phyloP scores from a whole-genome alignment of 1,284 basidiomycete genomes.

The Cutaneotrichosporon sp. region DNA sequence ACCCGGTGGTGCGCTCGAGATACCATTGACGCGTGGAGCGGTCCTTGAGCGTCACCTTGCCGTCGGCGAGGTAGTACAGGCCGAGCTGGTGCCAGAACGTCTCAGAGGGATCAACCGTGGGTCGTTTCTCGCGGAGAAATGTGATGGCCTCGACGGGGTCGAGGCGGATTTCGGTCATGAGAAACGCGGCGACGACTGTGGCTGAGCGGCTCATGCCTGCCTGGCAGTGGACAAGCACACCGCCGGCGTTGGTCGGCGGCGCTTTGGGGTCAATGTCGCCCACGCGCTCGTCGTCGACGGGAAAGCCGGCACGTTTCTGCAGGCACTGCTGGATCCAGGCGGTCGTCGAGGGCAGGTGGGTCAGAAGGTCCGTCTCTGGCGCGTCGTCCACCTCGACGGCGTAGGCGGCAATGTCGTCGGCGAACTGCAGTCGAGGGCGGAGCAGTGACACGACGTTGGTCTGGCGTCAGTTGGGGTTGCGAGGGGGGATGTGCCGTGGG shows the following conservation, averaged over 20 bases:
- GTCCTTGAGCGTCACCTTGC: conserved; percentile 62
- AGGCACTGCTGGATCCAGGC: conserved; percentile 73
- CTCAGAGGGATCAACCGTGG: conserved; percentile 66
- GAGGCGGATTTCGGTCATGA: conserved; percentile 69
- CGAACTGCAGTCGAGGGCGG: conserved; percentile 33
- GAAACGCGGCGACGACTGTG: conserved; percentile 73
- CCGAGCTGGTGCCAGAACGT: conserved; percentile 72
- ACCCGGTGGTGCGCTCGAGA: conserved; percentile 64
- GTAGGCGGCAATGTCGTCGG: conserved; percentile 32
- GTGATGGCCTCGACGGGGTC: conserved; percentile 63
- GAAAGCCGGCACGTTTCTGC: conserved; percentile 21
- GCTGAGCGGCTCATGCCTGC: conserved; percentile 78
- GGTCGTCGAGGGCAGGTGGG: conserved; percentile 68
- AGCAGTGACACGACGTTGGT: conserved; percentile 44
- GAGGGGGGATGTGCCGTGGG: no score
- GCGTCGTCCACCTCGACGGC: conserved; percentile 47
- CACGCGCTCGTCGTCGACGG: background rate
- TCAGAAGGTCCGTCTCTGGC: conserved; percentile 59
- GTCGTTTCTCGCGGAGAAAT: conserved; percentile 60
- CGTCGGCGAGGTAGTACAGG: conserved; percentile 66
- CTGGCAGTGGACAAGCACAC: conserved; percentile 78
- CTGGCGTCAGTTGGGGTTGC: conserved; percentile 18
- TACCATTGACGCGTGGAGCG: conserved; percentile 73
- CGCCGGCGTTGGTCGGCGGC: conserved; percentile 56
- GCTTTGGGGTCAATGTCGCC: conserved; percentile 4